Evolutionary conservation across 306 rosid species (phyloP).

Genomic region (Citrullus colocynthis): DNA sequence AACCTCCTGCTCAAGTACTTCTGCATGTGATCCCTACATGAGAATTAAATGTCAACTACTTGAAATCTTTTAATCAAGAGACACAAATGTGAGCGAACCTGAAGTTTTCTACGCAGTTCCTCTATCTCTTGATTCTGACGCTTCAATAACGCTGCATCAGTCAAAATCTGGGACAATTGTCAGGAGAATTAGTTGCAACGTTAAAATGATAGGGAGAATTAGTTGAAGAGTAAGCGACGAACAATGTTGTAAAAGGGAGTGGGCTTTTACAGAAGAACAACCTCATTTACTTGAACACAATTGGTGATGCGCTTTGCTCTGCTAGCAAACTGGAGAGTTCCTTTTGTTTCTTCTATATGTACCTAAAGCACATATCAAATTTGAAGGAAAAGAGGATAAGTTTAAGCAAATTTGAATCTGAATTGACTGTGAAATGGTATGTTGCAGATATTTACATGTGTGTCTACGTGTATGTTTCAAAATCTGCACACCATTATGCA

Average conservation of each 20-base stretch:
- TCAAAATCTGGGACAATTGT: constrained; percentile 48
- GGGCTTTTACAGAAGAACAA: neutral
- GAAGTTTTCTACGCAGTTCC: constrained; percentile 71
- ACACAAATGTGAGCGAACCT: constrained; percentile 32
- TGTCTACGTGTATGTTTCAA: neutral
- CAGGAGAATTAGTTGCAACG: constrained; percentile 3
- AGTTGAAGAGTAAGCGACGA: no score
- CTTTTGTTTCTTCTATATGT: constrained; percentile 91
- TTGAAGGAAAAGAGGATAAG: neutral
- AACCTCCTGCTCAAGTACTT: constrained; percentile 80
- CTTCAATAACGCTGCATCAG: constrained; percentile 88
- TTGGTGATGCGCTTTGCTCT: constrained; percentile 94
- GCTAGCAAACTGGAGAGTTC: constrained; percentile 97
- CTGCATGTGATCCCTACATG: constrained; percentile 84
- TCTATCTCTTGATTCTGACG: constrained; percentile 90
- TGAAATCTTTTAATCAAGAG: neutral
- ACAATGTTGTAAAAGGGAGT: no score
- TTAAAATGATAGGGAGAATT: neutral
- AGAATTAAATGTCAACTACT: constrained; percentile 9
- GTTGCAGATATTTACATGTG: neutral
- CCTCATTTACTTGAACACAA: constrained; percentile 96
- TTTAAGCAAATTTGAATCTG: neutral
- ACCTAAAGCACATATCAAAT: constrained; percentile 24
- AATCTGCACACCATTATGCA: neutral
- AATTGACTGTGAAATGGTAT: neutral